Evolutionary conservation across 176 grass and related monocot genomes (phyloP).

Genomic region (Cocos nucifera): DNA sequence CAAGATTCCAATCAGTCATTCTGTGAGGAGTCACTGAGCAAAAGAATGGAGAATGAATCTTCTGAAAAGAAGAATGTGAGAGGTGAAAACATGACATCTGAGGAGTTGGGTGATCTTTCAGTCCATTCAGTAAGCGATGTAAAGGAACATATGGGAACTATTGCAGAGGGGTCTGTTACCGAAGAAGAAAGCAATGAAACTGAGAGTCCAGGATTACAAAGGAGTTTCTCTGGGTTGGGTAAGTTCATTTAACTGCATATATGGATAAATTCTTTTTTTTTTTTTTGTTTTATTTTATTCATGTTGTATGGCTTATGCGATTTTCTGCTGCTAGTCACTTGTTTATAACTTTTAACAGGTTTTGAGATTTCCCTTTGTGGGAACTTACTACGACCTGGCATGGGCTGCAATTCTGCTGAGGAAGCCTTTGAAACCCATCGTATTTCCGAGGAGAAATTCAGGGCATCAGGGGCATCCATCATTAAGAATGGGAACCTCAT

Average conservation of each 20-base stretch:
- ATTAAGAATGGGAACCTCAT: slow-evolving; percentile 85
- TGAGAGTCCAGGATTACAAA: slow-evolving; percentile 27
- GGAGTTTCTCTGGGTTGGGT: slow-evolving; percentile 33
- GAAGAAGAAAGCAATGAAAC: slow-evolving; percentile 50
- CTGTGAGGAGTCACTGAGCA: slow-evolving; percentile 14
- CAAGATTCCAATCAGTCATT: slow-evolving; percentile 7
- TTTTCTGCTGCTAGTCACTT: slow-evolving; percentile 16
- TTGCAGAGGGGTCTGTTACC: slow-evolving; percentile 31
- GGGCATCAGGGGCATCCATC: slow-evolving; percentile 64
- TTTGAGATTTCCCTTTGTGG: slow-evolving; percentile 92
- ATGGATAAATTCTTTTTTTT: slow-evolving; percentile 7
- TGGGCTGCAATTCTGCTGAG: slow-evolving; percentile 64
- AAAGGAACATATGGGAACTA: slow-evolving; percentile 45
- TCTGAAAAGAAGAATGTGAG: slow-evolving; percentile 14
- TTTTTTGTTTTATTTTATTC: background rate
- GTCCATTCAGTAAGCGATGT: slow-evolving; percentile 29
- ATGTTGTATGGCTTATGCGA: background rate
- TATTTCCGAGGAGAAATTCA: slow-evolving; percentile 60
- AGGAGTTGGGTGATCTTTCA: slow-evolving; percentile 16
- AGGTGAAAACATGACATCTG: slow-evolving; percentile 12
- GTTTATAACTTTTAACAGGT: slow-evolving; percentile 31
- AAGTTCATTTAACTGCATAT: slow-evolving; percentile 5
- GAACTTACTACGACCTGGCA: slow-evolving; percentile 58
- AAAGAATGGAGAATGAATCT: slow-evolving; percentile 18
- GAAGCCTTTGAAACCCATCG: slow-evolving; percentile 69